Evolutionary conservation across 2,329 filamentous ascomycete species (phyloP).

Genomic region (Trichoderma koningii): DNA sequence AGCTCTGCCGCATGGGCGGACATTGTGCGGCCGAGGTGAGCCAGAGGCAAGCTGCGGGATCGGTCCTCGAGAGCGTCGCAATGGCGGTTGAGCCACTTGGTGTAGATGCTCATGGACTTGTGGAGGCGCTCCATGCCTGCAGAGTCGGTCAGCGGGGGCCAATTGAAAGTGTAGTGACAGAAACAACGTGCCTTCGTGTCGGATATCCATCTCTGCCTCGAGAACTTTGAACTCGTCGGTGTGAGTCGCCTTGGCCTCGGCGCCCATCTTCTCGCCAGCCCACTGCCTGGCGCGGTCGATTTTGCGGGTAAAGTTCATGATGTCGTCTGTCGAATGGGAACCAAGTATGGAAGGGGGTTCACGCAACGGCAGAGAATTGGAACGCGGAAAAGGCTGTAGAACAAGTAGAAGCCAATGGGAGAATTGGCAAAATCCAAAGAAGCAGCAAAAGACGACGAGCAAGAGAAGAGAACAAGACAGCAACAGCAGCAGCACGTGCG

Average conservation of each 20-base stretch:
- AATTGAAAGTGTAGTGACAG: background rate
- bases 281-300: conserved; percentile 96
- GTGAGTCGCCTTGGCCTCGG: conserved; percentile 81
- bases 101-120: conserved; percentile 78
- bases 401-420: background rate
- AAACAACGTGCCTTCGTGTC: conserved; percentile 74
- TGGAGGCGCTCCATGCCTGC: conserved; percentile 89
- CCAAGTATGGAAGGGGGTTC: background rate
- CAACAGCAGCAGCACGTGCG: background rate
- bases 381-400: background rate
- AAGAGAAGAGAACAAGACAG: background rate
- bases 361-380: background rate
- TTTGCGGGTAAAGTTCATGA: conserved; percentile 72
- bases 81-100: conserved; percentile 85
- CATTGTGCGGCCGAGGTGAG: conserved; percentile 82
- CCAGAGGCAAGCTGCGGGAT: conserved; percentile 80
- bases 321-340: conserved; percentile 24
- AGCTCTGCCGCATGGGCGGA: conserved; percentile 89
- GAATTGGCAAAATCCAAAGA: background rate
- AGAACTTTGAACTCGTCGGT: conserved; percentile 90
- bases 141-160: background rate
- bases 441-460: background rate
- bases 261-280: conserved; percentile 95
- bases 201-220: conserved; percentile 85
- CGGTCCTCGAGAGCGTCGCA: conserved; percentile 78